Evolutionary conservation across 441 rosid genomes (phyloP).

Genomic region (Theobroma grandiflorum): DNA sequence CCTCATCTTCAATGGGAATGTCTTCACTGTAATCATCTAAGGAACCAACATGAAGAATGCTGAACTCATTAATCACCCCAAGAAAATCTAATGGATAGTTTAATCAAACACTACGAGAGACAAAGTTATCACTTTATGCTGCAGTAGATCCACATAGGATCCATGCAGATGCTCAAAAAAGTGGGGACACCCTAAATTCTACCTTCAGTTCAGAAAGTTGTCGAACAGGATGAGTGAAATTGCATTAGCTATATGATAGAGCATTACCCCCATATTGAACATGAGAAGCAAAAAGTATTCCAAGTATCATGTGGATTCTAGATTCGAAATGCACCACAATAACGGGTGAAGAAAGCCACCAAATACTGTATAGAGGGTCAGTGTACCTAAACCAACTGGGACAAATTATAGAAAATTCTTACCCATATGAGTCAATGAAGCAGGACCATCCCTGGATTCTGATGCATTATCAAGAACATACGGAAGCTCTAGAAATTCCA

Average conservation of each 20-base stretch:
- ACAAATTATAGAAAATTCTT: conserved; percentile 19
- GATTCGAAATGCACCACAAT: background rate
- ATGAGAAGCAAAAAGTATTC: background rate
- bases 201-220: background rate
- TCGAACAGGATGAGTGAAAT: background rate
- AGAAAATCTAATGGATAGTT: background rate
- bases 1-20: conserved; percentile 79
- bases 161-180: background rate
- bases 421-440: conserved; percentile 54
- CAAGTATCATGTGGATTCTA: conserved; percentile 6
- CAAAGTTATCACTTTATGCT: background rate
- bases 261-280: background rate
- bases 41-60: conserved; percentile 40
- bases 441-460: conserved; percentile 46
- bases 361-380: background rate
- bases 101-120: background rate
- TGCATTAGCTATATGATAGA: background rate
- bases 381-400: background rate
- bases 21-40: conserved; percentile 59
- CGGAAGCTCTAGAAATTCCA: conserved; percentile 84
- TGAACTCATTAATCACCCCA: background rate
- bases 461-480: conserved; percentile 70
- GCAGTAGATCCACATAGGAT: background rate
- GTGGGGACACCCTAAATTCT: background rate
- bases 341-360: background rate